Percentiles rank a stretch among this genome's conserved stretches.
Conservation (phyloP, 345 rosid genomes). For the Corchorus olitorius region DNA sequence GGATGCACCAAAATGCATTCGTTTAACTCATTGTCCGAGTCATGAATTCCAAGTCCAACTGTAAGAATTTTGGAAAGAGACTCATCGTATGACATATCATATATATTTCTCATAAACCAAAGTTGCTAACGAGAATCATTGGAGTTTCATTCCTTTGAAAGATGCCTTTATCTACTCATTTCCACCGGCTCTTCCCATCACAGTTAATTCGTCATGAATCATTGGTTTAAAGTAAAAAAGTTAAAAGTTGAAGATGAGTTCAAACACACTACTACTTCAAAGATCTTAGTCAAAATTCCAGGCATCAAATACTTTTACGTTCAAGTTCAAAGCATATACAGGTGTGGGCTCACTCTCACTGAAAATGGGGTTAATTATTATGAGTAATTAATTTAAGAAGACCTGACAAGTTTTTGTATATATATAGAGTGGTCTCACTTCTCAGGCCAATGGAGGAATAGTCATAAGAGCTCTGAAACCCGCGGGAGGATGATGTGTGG, state of each 20-base stretch:
- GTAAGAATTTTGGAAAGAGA: background rate
- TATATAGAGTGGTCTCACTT: background rate
- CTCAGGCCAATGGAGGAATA: background rate
- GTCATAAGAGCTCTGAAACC: background rate
- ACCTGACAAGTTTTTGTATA: too few species aligned
- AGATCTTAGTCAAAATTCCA: too few species aligned
- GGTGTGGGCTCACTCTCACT: too few species aligned
- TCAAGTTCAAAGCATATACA: too few species aligned
- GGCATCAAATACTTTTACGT: too few species aligned
- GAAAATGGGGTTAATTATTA: background rate
- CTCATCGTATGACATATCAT: too few species aligned
- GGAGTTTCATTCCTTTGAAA: background rate
- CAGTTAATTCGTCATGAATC: too few species aligned
- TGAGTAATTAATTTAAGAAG: too few species aligned
- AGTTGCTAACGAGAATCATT: background rate
- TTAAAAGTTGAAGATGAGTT: too few species aligned
- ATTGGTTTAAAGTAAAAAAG: too few species aligned
- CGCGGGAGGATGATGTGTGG: background rate
- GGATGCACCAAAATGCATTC: background rate
- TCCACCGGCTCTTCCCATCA: background rate
- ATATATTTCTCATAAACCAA: background rate
- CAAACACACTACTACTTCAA: too few species aligned
- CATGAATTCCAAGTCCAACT: constrained; percentile 8
- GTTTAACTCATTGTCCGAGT: background rate
- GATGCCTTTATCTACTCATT: background rate